These are phyloP conservation scores for Pseudocercospora eumusae DNA, from an alignment of 2,329 filamentous ascomycete genomes.

Conservation along the genomic window DNA sequence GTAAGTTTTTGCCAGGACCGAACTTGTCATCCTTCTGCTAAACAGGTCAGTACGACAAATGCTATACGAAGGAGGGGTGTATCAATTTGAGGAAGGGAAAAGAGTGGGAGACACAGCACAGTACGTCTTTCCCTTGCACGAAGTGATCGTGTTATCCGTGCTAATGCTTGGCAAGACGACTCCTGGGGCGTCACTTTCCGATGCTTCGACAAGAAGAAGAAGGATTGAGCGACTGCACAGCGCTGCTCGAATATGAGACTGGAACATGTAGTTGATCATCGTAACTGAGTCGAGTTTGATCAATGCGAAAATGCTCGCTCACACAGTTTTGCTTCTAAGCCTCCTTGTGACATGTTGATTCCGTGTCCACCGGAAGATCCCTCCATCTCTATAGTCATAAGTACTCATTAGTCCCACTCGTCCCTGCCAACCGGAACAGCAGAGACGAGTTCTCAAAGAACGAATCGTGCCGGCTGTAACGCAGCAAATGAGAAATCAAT, in stretches of 20 bases:
- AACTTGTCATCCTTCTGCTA: too few species aligned
- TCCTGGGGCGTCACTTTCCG: not conserved
- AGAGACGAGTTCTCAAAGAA: not conserved
- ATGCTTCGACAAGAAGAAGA: constrained; percentile 5
- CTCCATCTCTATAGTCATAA: not conserved
- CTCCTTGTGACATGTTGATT: not conserved
- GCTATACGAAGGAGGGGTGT: not conserved
- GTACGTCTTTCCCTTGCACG: not conserved
- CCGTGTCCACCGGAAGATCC: not conserved
- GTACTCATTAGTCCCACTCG: not conserved
- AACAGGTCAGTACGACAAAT: not conserved
- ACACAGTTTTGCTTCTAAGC: not conserved
- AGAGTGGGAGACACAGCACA: constrained; percentile 1
- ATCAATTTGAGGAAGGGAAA: not conserved
- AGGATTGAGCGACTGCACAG: not conserved
- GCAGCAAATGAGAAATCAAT: constrained; percentile 7
- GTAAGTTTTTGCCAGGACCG: too few species aligned
- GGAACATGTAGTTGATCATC: not conserved
- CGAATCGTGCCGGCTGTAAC: constrained; percentile 1
- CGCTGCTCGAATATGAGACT: not conserved
- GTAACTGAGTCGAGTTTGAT: constrained; percentile 1
- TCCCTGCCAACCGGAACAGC: not conserved
- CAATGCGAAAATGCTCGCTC: not conserved
- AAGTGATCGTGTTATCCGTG: not conserved
- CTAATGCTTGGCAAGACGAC: not conserved